A percentile compares a stretch with the other conserved stretches of the same genome.
These are phyloP conservation scores for Forsythia viridissima DNA, from an alignment of 257 asterid species.

Conservation along the genomic window DNA sequence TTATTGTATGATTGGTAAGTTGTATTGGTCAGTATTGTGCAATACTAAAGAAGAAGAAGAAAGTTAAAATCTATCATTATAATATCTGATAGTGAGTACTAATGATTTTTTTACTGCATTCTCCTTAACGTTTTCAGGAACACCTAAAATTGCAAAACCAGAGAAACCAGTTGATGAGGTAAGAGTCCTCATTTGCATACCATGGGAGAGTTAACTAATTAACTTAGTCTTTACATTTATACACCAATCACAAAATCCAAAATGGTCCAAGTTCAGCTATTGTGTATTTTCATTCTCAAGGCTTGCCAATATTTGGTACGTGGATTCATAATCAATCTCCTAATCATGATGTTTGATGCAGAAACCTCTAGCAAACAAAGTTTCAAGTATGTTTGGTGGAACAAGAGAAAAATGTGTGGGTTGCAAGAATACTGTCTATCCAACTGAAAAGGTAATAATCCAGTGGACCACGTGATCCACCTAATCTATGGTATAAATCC, in stretches of 20 bases:
- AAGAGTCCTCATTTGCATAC: not conserved
- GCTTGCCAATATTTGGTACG: not conserved
- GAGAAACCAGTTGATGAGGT: conserved; percentile 80
- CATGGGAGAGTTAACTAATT: too few relatives aligned
- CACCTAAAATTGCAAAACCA: conserved; percentile 87
- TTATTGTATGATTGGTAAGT: not conserved
- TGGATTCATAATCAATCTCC: not conserved
- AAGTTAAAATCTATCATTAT: not conserved
- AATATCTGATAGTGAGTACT: not conserved
- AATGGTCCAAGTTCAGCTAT: not conserved
- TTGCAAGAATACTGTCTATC: conserved; percentile 78
- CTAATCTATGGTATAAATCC: not conserved
- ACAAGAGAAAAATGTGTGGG: conserved; percentile 84
- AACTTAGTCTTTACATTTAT: not conserved
- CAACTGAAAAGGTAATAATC: conserved; percentile 79
- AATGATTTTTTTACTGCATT: not conserved
- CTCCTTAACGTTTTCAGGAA: conserved; percentile 48
- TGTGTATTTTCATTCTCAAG: not conserved
- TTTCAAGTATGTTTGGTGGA: conserved; percentile 79
- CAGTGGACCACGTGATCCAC: not conserved
- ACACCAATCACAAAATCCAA: not conserved
- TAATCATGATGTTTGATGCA: conserved; percentile 26
- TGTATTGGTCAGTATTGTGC: not conserved
- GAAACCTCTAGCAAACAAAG: conserved; percentile 73
- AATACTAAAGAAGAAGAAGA: too few relatives aligned